Evolutionary conservation across 345 rosid species (phyloP).

Genomic region (Eucalyptus marginata): DNA sequence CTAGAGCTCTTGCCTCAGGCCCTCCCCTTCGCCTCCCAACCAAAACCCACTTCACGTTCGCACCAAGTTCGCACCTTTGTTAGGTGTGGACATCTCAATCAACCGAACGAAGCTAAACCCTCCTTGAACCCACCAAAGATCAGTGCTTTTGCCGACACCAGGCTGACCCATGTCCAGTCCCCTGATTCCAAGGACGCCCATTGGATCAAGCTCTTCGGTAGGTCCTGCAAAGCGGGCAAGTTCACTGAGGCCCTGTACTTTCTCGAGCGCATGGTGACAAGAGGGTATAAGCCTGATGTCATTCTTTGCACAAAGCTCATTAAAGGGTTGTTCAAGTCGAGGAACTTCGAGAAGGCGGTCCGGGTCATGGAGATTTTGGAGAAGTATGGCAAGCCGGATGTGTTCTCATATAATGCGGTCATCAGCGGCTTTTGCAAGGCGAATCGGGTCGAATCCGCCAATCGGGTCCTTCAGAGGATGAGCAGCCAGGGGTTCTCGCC

Average conservation of each 20-base stretch:
- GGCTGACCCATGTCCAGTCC: constrained; percentile 31
- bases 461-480: constrained; percentile 57
- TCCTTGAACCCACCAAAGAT: neutral
- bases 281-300: constrained; percentile 59
- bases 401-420: constrained; percentile 69
- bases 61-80: neutral
- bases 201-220: constrained; percentile 37
- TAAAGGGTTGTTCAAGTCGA: constrained; percentile 47
- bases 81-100: neutral
- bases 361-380: constrained; percentile 77
- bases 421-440: constrained; percentile 80
- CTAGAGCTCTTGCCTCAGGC: neutral
- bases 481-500: constrained; percentile 52
- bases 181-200: constrained; percentile 48
- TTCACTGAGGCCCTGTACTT: constrained; percentile 54
- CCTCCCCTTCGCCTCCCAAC: constrained; percentile 4
- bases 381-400: constrained; percentile 59
- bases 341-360: constrained; percentile 43
- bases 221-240: constrained; percentile 51
- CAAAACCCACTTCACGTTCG: constrained; percentile 17
- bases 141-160: constrained; percentile 20
- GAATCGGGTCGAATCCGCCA: constrained; percentile 46
- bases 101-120: neutral
- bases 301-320: constrained; percentile 72
- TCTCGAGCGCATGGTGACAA: constrained; percentile 56